A percentile compares a stretch with the other conserved stretches of the same genome.
These are phyloP conservation scores for Heritiera fomes DNA, from an alignment of 345 rosid genomes.

Conservation along the genomic window DNA sequence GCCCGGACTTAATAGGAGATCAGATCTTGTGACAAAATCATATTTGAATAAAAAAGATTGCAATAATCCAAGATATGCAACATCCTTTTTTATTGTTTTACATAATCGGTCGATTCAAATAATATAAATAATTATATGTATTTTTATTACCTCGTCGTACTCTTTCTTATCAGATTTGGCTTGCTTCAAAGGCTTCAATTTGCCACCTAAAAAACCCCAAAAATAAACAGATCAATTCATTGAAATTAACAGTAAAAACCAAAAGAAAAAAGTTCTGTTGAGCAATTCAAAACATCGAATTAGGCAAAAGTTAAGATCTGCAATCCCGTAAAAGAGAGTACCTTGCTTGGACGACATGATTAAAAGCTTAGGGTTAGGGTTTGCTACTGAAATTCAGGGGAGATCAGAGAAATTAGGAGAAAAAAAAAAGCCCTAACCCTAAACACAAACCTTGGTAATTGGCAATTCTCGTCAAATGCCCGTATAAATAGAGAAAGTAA, in stretches of 20 bases:
- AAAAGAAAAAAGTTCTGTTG: no score
- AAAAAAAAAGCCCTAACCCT: constrained; percentile 14
- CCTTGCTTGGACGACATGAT: constrained; percentile 29
- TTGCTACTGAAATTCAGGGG: not conserved
- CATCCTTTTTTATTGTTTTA: not conserved
- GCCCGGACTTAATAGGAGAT: not conserved
- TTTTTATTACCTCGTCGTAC: constrained; percentile 21
- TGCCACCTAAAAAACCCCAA: constrained; percentile 17
- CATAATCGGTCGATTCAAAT: not conserved
- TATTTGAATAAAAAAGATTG: not conserved
- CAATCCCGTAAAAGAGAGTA: not conserved
- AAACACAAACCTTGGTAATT: not conserved
- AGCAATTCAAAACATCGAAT: not conserved
- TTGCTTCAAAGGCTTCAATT: constrained; percentile 27
- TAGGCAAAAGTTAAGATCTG: not conserved
- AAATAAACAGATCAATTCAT: not conserved
- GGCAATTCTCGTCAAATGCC: no score
- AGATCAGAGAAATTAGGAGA: not conserved
- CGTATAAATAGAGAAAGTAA: not conserved
- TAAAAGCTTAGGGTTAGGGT: not conserved
- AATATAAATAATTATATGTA: not conserved
- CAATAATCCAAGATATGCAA: not conserved
- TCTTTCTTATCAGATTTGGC: constrained; percentile 23
- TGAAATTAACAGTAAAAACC: not conserved
- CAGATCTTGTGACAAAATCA: not conserved